Base-by-base conservation (phyloP, 2,329 filamentous ascomycete genomes). In the Cladophialophora psammophila region DNA sequence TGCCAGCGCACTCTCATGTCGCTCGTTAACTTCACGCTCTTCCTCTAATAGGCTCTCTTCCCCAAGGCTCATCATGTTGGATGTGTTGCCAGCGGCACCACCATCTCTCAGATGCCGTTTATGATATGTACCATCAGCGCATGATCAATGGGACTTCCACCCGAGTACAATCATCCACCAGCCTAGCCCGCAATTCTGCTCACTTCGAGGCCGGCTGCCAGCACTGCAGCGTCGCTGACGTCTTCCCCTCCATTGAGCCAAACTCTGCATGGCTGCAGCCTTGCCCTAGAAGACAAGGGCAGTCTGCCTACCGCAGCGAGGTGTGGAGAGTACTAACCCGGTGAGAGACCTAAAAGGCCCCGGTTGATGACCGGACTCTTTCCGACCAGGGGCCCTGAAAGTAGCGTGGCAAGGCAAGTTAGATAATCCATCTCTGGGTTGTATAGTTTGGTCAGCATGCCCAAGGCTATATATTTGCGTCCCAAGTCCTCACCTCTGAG, bases 301-400 rank as follows among this genome's bases (percentile, higher is more conserved):
- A 5, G 12, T 42, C 26, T 50, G 20, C 4, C 40, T 13, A 50
- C 12, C 9, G 12, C 45, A 31, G 20, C 8, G 9, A 20, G 2
- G 9, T 50, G 20, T 31, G 45, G n/a, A 50, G 5, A 3, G 26
- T 31, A 20, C 45, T 26, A 13, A 50, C 5, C 18, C 4, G 45
- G 18, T 26, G 9, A 50, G 45, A 50, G 20, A 26, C 20, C 12
- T 20, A 18, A 12, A 50, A 12, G 18, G 45, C 20, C 9, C 5
- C 42, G 26, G 5, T 20, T 50, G 45, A 50, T 50, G 45, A 31
- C 45, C 45, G 45, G 45, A 50, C 26, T 50, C 45, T 50, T 50
- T 50, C 45, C 45, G 45, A 26, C 15, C 45, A 42, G 40, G 40
- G 13, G 40, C 7, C 15, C 13, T 15, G 5, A 13, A 7, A 42